Base-by-base conservation (phyloP, 2,329 filamentous ascomycete genomes). In the Fusarium staphyleae region DNA sequence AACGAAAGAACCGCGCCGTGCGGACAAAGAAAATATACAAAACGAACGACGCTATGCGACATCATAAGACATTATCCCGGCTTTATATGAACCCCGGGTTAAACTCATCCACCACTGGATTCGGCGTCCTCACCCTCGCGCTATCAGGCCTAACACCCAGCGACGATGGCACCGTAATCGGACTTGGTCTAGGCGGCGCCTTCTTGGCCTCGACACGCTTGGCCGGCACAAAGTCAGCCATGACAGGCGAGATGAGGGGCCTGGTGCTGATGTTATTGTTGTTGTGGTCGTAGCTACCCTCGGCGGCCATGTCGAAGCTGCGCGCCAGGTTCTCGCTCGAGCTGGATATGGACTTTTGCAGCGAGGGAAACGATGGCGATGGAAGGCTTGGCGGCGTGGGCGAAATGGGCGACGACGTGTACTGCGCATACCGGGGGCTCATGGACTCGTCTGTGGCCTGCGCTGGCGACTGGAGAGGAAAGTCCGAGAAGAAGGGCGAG, bases 331-430 rank as follows among this genome's bases (percentile, higher is more conserved):
- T 67, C 36, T 71, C 69, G 48, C 65, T 70, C 11, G 70, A 69
- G 37, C 24, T 67, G 1, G 72, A 73, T 30, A 75, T 70, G 22
- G 69, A 69, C 36, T 70, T 65, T 42, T 72, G 68, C 2, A 75
- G 58, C 0, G 74, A 74, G 3, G 67, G 55, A 19, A 75, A 75
- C 0, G 72, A 71, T 2, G 74, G 74, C 12, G 72, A 74, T 1
- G 73, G 72, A 5, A 75, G 57, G 6, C 68, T 71, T 0, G 72
- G 70, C 2, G 72, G 63, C 5, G 54, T 60, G 4, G 65, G 63
- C 0, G 71, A 71, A 19, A 70, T 63, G 12, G 68, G 63, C 0
- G 70, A 68, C 0, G 71, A 69, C 10, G 60, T 66, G 26, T 60
- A 68, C 3, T 57, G 58, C 2, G 55, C 51, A n/a, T 57, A 57